Conservation (phyloP, 352 stramenopile species). For the Phytophthora pinifolia region DNA sequence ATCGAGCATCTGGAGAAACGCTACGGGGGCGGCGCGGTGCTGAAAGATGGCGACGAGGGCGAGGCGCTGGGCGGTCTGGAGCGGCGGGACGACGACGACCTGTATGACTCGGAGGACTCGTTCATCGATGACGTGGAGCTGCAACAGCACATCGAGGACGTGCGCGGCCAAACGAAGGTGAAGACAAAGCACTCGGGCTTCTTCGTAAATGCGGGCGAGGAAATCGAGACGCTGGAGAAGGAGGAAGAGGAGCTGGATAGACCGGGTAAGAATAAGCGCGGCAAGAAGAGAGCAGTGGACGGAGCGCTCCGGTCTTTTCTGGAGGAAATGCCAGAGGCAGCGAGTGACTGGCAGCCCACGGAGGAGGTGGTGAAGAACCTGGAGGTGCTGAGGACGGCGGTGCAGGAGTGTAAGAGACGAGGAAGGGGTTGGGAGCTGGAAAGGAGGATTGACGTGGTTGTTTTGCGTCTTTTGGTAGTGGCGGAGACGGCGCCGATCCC, state of each 20-base stretch:
- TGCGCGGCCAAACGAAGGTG: conserved; percentile 64
- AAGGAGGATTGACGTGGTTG: too few species aligned
- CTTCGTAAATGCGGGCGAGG: conserved; percentile 85
- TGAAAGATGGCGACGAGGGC: conserved; percentile 38
- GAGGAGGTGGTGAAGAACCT: conserved; percentile 53
- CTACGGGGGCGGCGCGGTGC: conserved; percentile 68
- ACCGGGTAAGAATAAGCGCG: conserved; percentile 29
- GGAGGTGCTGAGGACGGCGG: conserved; percentile 56
- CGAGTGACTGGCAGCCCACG: conserved; percentile 67
- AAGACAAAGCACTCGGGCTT: conserved; percentile 88
- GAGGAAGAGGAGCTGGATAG: conserved; percentile 19
- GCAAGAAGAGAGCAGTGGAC: conserved; percentile 52
- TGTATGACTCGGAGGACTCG: conserved; percentile 89
- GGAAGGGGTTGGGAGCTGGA: neutral
- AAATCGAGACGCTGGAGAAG: conserved; percentile 77
- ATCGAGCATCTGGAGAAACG: conserved; percentile 87
- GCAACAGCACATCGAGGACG: conserved; percentile 85
- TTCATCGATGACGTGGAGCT: conserved; percentile 87
- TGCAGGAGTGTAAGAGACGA: conserved; percentile 54
- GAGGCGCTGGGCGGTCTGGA: conserved; percentile 28
- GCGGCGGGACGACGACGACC: conserved; percentile 75
- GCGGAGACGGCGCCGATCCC: conserved; percentile 57
- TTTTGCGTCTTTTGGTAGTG: conserved; percentile 29
- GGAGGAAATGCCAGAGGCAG: conserved; percentile 63
- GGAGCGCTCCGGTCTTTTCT: conserved; percentile 64